Conservation (phyloP, 768 basidiomycete genomes). For the Strobilomyces echinocephalus region DNA sequence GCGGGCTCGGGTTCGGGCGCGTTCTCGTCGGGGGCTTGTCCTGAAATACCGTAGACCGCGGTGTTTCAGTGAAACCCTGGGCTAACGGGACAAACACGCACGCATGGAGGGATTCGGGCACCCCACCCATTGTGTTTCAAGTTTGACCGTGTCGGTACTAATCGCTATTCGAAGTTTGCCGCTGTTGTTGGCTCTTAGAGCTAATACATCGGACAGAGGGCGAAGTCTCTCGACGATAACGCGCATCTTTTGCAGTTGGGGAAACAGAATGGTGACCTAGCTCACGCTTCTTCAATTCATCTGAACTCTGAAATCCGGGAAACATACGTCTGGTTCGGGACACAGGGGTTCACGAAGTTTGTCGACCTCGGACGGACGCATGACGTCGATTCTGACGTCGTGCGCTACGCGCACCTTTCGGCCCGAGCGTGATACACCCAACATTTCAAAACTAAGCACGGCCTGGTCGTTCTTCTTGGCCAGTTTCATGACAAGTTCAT, state of each 20-base stretch:
- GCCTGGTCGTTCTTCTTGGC: constrained; percentile 83
- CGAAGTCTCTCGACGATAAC: constrained; percentile 72
- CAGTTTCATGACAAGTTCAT: constrained; percentile 75
- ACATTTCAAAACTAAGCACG: constrained; percentile 73
- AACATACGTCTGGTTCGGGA: constrained; percentile 76
- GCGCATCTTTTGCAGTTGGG: constrained; percentile 70
- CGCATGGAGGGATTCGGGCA: constrained; percentile 61
- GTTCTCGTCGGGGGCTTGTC: constrained; percentile 29
- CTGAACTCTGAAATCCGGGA: neutral
- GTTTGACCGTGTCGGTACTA: constrained; percentile 66
- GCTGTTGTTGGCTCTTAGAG: constrained; percentile 60
- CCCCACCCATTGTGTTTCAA: constrained; percentile 77
- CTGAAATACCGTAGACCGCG: constrained; percentile 11
- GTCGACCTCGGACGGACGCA: constrained; percentile 69
- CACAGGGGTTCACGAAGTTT: constrained; percentile 76
- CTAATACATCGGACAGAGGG: constrained; percentile 64
- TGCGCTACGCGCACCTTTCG: constrained; percentile 64
- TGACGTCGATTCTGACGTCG: constrained; percentile 78
- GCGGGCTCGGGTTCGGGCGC: constrained; percentile 30
- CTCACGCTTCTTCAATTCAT: constrained; percentile 3
- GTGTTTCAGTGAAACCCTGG: neutral
- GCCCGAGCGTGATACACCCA: constrained; percentile 58
- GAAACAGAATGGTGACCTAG: constrained; percentile 75
- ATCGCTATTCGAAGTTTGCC: constrained; percentile 53
- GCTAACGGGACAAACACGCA: constrained; percentile 15